Base-by-base conservation (phyloP, 2,329 filamentous ascomycete species). In the Falciphora oryzae region DNA sequence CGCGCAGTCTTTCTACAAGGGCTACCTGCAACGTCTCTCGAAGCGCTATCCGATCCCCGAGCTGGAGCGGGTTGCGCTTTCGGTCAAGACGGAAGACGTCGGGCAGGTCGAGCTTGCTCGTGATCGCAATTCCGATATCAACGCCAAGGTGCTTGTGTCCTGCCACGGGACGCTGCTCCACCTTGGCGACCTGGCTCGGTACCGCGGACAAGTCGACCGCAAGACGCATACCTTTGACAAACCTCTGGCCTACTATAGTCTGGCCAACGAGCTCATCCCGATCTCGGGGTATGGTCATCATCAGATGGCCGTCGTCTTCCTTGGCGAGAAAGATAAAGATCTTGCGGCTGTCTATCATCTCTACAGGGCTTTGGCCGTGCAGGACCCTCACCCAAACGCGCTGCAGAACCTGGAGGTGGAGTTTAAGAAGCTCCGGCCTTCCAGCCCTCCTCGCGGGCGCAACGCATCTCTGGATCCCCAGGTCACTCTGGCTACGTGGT, bases 321-420 rank as follows among this genome's bases (percentile, higher is more conserved):
- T 92, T 61, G 88, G 90, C 63, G 87, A 93, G 70, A 85, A 84
- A 65, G 89, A 94, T 69, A 90, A 96, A 14, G 68, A 70, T 73
- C 84, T 98, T 62, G 87, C 92, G 67, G 89, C 92, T 13, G 89
- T 96, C 35, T 98, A 97, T 75, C 88, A 97, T 75, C 86, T 98
- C 57, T 95, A 97, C 73, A 89, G 93, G 67, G 89, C 93, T 22
- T 83, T 95, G 69, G 88, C 88, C 11, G 88, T 92, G 38, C 82
- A 87, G 63, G 81, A 88, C 57, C 92, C 93, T 5, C 89, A 95
- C 72, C 89, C 89, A 0, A 84, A 89, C 59, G 93, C 92, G 3
- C 81, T 84, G 65, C 79, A 81, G 25, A 98, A 98, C 71, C 81
- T 99, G 61, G 89, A 91, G 71, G 81, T 88, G 64, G 91, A 95